Percentiles rank a stretch among this genome's conserved stretches.
phyloP scores from a whole-genome alignment of 164 flowering plant species.

The Kingdonia uniflora region DNA sequence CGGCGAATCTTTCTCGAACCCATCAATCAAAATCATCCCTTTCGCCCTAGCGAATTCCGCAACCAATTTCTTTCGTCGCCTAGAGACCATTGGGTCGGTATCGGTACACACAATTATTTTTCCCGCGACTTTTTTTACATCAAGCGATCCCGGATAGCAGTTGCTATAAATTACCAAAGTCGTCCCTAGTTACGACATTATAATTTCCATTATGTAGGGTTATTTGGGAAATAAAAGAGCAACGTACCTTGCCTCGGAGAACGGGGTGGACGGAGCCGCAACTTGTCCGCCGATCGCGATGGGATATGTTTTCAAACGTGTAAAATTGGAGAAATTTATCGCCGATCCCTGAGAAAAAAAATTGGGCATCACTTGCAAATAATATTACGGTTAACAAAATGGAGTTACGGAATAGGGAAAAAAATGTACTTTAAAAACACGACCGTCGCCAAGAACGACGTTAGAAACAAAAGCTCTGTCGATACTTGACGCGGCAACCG shows the following conservation, averaged over 20 bases:
- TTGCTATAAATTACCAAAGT: constrained; percentile 28
- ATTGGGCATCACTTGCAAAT: not conserved
- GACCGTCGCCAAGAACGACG: constrained; percentile 52
- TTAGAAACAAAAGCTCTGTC: constrained; percentile 53
- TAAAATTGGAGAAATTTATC: constrained; percentile 60
- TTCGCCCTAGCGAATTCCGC: constrained; percentile 51
- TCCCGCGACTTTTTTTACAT: constrained; percentile 38
- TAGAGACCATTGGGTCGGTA: constrained; percentile 23
- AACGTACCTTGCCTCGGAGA: constrained; percentile 57
- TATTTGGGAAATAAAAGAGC: not conserved
- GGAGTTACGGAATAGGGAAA: too few species aligned
- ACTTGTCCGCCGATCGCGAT: constrained; percentile 43
- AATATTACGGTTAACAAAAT: not conserved
- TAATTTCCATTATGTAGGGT: too few species aligned
- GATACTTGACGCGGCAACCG: constrained; percentile 61
- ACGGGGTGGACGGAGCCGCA: constrained; percentile 37
- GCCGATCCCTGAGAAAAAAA: constrained; percentile 41
- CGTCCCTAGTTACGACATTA: too few species aligned
- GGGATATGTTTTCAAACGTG: constrained; percentile 30
- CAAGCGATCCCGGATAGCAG: constrained; percentile 77
- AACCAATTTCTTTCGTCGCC: constrained; percentile 49
- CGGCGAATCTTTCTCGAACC: constrained; percentile 28
- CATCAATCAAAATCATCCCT: constrained; percentile 52
- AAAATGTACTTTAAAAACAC: constrained; percentile 24
- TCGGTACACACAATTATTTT: constrained; percentile 54